These are phyloP conservation scores for Globisporangium carolinianum DNA, from an alignment of 352 stramenopile genomes.

Conservation along the genomic window DNA sequence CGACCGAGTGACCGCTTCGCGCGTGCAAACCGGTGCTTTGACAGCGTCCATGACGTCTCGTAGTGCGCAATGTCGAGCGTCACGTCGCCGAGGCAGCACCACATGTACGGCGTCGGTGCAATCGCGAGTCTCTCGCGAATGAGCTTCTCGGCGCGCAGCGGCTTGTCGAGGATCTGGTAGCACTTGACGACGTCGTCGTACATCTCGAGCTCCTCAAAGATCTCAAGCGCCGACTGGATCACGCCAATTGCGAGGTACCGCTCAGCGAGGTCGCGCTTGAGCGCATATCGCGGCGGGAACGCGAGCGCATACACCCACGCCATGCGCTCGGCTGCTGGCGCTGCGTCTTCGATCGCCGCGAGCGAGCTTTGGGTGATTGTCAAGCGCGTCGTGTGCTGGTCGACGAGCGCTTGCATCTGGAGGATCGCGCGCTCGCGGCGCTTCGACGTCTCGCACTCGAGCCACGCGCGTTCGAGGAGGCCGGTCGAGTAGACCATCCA, in stretches of 20 bases:
- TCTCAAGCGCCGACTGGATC: conserved; percentile 84
- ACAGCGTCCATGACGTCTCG: conserved; percentile 90
- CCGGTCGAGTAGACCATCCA: conserved; percentile 96
- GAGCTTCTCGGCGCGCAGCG: conserved; percentile 85
- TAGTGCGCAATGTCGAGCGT: conserved; percentile 88
- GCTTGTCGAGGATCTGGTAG: conserved; percentile 90
- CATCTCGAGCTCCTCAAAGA: conserved; percentile 93
- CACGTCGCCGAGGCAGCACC: conserved; percentile 90
- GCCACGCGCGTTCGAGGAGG: conserved; percentile 89
- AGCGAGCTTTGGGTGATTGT: conserved; percentile 88
- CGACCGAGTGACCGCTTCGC: conserved; percentile 89
- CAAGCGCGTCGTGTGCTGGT: conserved; percentile 93
- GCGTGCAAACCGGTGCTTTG: conserved; percentile 86
- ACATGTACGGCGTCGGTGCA: conserved; percentile 90
- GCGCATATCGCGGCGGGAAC: conserved; percentile 91
- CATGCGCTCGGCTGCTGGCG: conserved; percentile 87
- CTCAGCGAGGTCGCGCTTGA: conserved; percentile 91
- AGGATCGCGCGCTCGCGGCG: conserved; percentile 91
- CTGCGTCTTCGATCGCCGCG: conserved; percentile 85
- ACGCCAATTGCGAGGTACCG: conserved; percentile 90
- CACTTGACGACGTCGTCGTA: conserved; percentile 97
- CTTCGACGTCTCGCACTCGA: conserved; percentile 92
- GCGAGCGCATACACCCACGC: conserved; percentile 89
- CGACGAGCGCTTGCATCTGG: conserved; percentile 94
- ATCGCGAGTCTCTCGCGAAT: conserved; percentile 83